These are phyloP conservation scores for Lentinula raphanica DNA, from an alignment of 768 basidiomycete genomes.

Conservation along the genomic window DNA sequence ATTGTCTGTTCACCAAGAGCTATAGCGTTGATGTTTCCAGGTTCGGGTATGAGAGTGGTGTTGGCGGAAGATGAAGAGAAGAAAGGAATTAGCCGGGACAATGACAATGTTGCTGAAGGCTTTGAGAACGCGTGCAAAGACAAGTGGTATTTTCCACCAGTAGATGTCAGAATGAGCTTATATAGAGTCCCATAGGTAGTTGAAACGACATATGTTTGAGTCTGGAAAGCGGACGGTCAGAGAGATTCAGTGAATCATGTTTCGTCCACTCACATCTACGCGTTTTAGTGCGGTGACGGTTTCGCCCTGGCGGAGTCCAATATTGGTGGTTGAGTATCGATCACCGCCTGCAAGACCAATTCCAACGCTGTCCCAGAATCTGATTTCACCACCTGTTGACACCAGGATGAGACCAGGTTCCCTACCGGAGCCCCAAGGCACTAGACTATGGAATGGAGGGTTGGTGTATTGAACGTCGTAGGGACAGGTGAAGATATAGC, in stretches of 20 bases:
- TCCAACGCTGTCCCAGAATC: slow-evolving; percentile 86
- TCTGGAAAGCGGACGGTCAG: slow-evolving; percentile 26
- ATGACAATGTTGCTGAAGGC: slow-evolving; percentile 39
- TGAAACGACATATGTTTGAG: slow-evolving; percentile 62
- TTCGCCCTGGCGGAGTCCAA: slow-evolving; percentile 52
- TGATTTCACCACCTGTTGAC: slow-evolving; percentile 62
- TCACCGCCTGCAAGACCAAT: slow-evolving; percentile 80
- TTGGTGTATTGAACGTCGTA: slow-evolving; percentile 30
- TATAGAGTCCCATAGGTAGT: slow-evolving; percentile 66
- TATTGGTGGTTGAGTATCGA: slow-evolving; percentile 45
- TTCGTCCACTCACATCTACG: slow-evolving; percentile 45
- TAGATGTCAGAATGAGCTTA: slow-evolving; percentile 57
- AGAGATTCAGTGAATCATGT: slow-evolving; percentile 3
- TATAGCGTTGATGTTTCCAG: slow-evolving; percentile 63
- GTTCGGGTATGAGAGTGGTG: slow-evolving; percentile 35
- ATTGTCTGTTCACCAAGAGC: slow-evolving; percentile 41
- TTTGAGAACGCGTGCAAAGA: slow-evolving; percentile 56
- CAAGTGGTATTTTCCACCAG: slow-evolving; percentile 64
- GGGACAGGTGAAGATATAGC: slow-evolving; percentile 79
- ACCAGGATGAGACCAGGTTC: slow-evolving; percentile 87
- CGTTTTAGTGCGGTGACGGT: slow-evolving; percentile 63
- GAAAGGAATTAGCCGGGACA: slow-evolving; percentile 39
- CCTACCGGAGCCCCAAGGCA: slow-evolving; percentile 59
- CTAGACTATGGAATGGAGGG: slow-evolving; percentile 56
- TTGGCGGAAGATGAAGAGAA: slow-evolving; percentile 37